Base-by-base conservation (phyloP, 164 flowering plant genomes). In the Magnolia kwangsiensis region DNA sequence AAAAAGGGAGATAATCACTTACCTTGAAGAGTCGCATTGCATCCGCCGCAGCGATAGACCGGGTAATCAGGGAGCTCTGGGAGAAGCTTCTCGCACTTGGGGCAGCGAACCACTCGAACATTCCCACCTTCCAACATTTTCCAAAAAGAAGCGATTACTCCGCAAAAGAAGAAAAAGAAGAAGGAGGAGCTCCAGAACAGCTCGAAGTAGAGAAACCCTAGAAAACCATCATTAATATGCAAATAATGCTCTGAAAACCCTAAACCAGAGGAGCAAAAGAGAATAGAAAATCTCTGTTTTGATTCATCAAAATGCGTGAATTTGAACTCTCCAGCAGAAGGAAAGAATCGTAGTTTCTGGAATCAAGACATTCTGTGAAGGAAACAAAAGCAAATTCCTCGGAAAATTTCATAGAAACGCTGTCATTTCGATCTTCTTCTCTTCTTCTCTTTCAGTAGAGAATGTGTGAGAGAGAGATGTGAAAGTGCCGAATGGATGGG, bases 1-100 rank as follows among this genome's bases (percentile, higher is more conserved):
- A 16, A 55, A 14, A 55, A 68, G 8, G n/a, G 19, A 2, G 5
- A 37, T 24, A 68, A 68, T 14, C 69, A 66, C 50, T 16, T 84
- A 90, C 93, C 89, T 82, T 75, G 87, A 71, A 90, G 88, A 80
- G 82, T 78, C 69, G 88, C 83, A 78, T 85, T 89, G 75, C 93
- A 90, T 19, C 89, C 90, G 66, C 90, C 91, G 78, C 93, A 90
- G 75, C 83, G 78, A 79, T 86, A 88, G 11, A 88, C 84, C 73
- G 90, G 80, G 72, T 50, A 75, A 64, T 83, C 80, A 37, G 87
- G 82, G 20, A 77, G 86, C 84, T 90, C 93, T 0, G 86, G 83
- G 2, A 90, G 80, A 37, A 90, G 83, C 81, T 87, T 85, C 29
- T 80, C 84, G 68, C 91, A 90, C 78, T 86, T 88, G 50, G 90